Evolutionary conservation across 169 alveolate genomes (phyloP).

Genomic region (Babesia divergens): DNA sequence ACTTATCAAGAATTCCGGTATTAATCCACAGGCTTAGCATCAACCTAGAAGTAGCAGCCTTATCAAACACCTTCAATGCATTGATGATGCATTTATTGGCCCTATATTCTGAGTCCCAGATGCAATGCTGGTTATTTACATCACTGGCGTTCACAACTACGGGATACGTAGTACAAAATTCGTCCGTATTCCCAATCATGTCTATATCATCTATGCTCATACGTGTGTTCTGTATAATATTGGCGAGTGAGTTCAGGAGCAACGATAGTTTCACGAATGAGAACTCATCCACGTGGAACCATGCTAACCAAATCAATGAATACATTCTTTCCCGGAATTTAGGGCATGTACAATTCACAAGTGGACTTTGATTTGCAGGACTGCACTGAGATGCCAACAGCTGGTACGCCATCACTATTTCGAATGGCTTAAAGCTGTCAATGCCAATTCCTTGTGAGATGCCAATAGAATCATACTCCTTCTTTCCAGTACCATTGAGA

Average conservation of each 20-base stretch:
- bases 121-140: not conserved
- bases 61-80: not conserved
- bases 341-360: not conserved
- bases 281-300: constrained; percentile 7
- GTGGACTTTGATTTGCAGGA: not conserved
- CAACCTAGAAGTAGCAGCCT: not conserved
- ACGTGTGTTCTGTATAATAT: not conserved
- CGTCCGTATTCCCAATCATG: not conserved
- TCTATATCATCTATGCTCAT: not conserved
- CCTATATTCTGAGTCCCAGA: not conserved
- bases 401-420: constrained; percentile 29
- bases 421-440: constrained; percentile 24
- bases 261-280: constrained; percentile 23
- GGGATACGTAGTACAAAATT: no score
- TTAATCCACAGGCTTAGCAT: not conserved
- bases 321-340: not conserved
- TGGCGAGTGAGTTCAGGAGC: constrained; percentile 23
- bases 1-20: not conserved
- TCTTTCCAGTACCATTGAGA: not conserved
- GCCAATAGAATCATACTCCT: not conserved
- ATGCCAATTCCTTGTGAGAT: not conserved
- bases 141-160: not conserved
- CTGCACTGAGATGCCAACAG: not conserved
- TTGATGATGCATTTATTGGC: no score
- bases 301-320: constrained; percentile 14